phyloP scores from a whole-genome alignment of 2,329 filamentous ascomycete genomes.

The Cryoendolithus antarcticus region DNA sequence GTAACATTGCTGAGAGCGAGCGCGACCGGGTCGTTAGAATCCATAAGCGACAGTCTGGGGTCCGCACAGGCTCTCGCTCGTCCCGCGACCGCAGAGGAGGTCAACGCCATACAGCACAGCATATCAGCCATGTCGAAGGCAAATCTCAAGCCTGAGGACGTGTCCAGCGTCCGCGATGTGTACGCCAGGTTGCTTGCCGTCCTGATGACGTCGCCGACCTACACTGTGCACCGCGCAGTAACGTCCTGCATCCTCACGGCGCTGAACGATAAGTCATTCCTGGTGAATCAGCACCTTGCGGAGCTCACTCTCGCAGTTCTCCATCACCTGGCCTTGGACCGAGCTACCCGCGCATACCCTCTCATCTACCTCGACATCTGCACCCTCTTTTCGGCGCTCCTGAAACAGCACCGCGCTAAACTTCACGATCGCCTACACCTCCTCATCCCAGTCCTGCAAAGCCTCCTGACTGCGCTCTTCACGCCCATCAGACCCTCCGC shows the following conservation, averaged over 20 bases:
- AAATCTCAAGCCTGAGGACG: no score
- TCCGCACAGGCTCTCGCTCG: no score
- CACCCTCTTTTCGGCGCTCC: constrained; percentile 37
- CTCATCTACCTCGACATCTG: constrained; percentile 44
- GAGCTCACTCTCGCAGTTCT: constrained; percentile 29
- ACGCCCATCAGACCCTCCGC: constrained; percentile 25
- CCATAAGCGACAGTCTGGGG: no score
- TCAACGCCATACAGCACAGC: no score
- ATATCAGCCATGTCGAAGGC: no score
- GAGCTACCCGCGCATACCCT: constrained; percentile 15
- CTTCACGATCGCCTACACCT: constrained; percentile 50
- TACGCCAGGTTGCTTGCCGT: no score
- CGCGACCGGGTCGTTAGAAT: no score
- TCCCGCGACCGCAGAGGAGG: no score
- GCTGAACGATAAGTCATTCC: constrained; percentile 20
- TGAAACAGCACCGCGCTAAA: constrained; percentile 46
- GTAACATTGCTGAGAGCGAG: no score
- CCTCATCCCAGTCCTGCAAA: constrained; percentile 42
- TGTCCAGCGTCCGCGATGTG: no score
- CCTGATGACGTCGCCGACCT: constrained; percentile 1
- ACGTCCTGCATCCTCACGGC: constrained; percentile 10
- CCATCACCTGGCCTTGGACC: constrained; percentile 21
- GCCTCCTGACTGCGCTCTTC: constrained; percentile 44
- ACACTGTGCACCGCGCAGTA: constrained; percentile 4
- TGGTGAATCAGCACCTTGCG: constrained; percentile 32